A percentile compares a stretch with the other conserved stretches of the same genome.
Conservation (phyloP, 2,329 filamentous ascomycete species). For the Pseudogymnoascus sp. region DNA sequence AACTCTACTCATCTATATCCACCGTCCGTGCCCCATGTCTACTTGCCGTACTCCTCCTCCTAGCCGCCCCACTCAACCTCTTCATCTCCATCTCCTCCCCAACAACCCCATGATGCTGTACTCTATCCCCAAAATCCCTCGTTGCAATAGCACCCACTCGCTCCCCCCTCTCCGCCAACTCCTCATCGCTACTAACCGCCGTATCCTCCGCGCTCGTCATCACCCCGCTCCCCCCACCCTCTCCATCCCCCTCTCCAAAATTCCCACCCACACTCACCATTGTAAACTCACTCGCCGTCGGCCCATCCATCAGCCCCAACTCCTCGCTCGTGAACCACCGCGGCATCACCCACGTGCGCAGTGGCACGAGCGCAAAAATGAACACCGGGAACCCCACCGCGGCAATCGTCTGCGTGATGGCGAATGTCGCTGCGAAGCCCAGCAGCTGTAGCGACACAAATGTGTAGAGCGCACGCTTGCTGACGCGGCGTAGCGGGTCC, state of each 20-base stretch:
- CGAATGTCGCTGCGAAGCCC: slow-evolving; percentile 70
- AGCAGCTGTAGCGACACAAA: slow-evolving; percentile 63
- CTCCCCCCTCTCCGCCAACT: slow-evolving; percentile 21
- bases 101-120: slow-evolving; percentile 31
- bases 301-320: slow-evolving; percentile 57
- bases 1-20: not conserved
- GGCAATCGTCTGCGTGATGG: slow-evolving; percentile 74
- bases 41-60: slow-evolving; percentile 15
- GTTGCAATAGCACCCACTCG: slow-evolving; percentile 13
- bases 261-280: slow-evolving; percentile 67
- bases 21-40: slow-evolving; percentile 9
- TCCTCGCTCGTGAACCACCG: slow-evolving; percentile 52
- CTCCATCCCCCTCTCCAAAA: slow-evolving; percentile 29
- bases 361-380: slow-evolving; percentile 60
- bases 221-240: slow-evolving; percentile 16
- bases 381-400: slow-evolving; percentile 74
- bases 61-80: slow-evolving; percentile 13
- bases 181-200: slow-evolving; percentile 20
- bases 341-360: slow-evolving; percentile 57
- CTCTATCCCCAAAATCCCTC: not conserved
- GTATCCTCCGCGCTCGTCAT: slow-evolving; percentile 13
- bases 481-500: slow-evolving; percentile 53
- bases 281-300: slow-evolving; percentile 65
- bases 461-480: slow-evolving; percentile 62
- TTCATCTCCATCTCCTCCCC: slow-evolving; percentile 23